These are phyloP conservation scores for Aureobasidium sp. DNA, from an alignment of 2,329 filamentous ascomycete genomes.

Conservation along the genomic window DNA sequence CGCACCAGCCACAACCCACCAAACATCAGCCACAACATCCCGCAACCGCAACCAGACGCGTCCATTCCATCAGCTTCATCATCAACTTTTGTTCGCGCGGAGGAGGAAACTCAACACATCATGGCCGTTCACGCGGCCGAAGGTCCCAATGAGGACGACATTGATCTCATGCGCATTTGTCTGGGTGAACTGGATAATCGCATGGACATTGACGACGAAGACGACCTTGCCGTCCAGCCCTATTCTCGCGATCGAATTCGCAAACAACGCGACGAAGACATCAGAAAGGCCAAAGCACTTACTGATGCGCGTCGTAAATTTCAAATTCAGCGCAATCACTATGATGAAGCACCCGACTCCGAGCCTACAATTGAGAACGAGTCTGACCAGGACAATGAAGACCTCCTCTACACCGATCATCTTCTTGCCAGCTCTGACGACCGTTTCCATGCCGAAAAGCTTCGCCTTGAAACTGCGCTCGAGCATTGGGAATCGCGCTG, in stretches of 20 bases:
- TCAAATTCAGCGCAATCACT: not conserved
- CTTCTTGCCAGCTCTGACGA: not conserved
- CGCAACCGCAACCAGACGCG: not conserved
- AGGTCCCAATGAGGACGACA: not conserved
- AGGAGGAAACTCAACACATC: not conserved
- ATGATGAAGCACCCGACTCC: constrained; percentile 3
- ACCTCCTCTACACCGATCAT: not conserved
- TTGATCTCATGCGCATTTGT: not conserved
- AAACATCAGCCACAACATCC: not conserved
- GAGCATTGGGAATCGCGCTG: not conserved
- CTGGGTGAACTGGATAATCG: not conserved
- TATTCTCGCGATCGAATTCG: not conserved
- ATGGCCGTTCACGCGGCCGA: constrained; percentile 2
- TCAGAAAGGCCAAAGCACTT: not conserved
- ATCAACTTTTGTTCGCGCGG: not conserved
- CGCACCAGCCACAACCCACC: not conserved
- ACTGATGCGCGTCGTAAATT: not conserved
- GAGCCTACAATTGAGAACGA: not conserved
- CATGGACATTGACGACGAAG: not conserved
- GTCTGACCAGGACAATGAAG: not conserved
- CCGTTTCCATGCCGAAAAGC: not conserved
- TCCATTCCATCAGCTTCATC: not conserved
- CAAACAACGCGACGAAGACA: not conserved
- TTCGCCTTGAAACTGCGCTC: not conserved
- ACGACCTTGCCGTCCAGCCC: not conserved